Base-by-base conservation (phyloP, 164 flowering plant genomes). In the Stephania cephalantha region DNA sequence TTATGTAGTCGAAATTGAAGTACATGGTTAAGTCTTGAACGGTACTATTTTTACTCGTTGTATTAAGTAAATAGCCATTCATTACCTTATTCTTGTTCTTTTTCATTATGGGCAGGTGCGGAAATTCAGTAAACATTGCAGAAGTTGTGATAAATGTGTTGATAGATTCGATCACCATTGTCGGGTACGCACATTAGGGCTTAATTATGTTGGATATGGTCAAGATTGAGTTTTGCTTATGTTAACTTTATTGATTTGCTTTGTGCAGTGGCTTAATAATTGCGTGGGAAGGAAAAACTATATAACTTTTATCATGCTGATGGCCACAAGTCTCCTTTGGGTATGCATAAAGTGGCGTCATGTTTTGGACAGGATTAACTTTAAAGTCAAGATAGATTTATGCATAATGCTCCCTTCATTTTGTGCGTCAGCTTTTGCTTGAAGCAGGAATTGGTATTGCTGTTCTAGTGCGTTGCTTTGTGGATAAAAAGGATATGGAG, bases 91-190 rank as follows among this genome's bases (percentile, higher is more conserved):
- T 50, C 55, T 50, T 15, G 11, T 15, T 50, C 55, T 50, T 3
- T 50, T 15, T 50, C 12, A 7, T 9, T 46, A 42, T 53, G 58
- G 88, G 80, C 88, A 95, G 99, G 98, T 95, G 35, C 90, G 90
- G 76, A 89, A 89, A 80, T 93, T 86, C 86, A 96, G 99, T 80
- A 94, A 96, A 79, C 99, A 96, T 78, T 96, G 99, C 75, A 83
- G 99, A 88, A 88, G 98, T 80, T 96, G 99, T 83, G 97, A 96
- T 79, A 95, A 95, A 83, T 95, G 99, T 83, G 98, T 95, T 29
- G 98, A 95, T 86, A 97, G 90, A 69, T 96, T 96, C 84, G 99
- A 96, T 85, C 99, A 96, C 74, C 99, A 96, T 68, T 96, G 99
- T 73, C 91, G 97, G 94, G 98, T 95, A 88, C 58, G 30, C 45